Evolutionary conservation across 352 stramenopile genomes (phyloP).

Genomic region (Thalassiosira livingstoniorum): DNA sequence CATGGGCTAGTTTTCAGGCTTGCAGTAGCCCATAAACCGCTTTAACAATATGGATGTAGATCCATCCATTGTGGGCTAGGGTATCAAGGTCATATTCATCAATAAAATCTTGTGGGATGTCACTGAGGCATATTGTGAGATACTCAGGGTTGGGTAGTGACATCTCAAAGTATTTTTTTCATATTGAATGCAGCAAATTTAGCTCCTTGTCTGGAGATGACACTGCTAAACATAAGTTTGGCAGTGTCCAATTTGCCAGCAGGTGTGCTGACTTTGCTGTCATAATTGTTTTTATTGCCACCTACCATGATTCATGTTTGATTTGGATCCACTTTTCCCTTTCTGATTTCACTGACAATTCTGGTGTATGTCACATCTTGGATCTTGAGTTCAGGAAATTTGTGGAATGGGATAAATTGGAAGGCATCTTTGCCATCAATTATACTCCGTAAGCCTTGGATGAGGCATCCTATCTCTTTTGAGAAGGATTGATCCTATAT

Average conservation of each 20-base stretch:
- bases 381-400: background rate
- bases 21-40: too few relatives aligned
- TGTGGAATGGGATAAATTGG: background rate
- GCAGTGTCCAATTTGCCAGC: background rate
- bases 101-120: conserved; percentile 13
- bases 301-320: conserved; percentile 13
- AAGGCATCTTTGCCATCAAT: conserved; percentile 27
- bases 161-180: conserved; percentile 12
- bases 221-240: conserved; percentile 27
- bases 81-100: too few relatives aligned
- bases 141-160: background rate
- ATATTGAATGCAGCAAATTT: conserved; percentile 1
- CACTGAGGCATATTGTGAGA: background rate
- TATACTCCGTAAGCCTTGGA: background rate
- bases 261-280: background rate
- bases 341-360: background rate
- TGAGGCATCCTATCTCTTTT: conserved; percentile 13
- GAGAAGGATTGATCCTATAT: background rate
- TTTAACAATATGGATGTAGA: too few relatives aligned
- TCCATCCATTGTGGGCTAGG: too few relatives aligned
- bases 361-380: conserved; percentile 2
- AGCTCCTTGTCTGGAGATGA: conserved; percentile 26
- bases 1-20: too few relatives aligned
- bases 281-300: background rate
- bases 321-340: conserved; percentile 10